These are phyloP conservation scores for Russula virescens DNA, from an alignment of 768 basidiomycete species.

Conservation along the genomic window DNA sequence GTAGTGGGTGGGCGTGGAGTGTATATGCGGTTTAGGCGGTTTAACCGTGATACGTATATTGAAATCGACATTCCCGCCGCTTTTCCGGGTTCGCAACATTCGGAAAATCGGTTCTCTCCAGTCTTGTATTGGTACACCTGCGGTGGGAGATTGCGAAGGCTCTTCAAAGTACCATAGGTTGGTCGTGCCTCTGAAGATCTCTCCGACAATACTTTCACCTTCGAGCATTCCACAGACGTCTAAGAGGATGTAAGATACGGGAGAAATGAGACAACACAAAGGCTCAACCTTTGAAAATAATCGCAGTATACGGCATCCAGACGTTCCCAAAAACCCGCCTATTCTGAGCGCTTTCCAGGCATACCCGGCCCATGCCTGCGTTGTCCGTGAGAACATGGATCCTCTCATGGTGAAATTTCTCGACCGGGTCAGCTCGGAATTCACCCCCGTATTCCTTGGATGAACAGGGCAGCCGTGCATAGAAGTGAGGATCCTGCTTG, in stretches of 20 bases:
- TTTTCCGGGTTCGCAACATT: too few relatives aligned
- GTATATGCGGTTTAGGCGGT: too few relatives aligned
- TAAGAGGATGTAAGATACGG: not conserved
- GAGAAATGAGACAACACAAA: not conserved
- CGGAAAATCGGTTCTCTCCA: not conserved
- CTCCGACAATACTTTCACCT: not conserved
- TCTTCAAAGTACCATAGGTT: not conserved
- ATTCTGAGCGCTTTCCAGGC: not conserved
- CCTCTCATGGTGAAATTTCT: not conserved
- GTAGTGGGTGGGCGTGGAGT: too few relatives aligned
- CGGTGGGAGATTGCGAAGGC: not conserved
- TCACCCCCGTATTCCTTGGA: not conserved
- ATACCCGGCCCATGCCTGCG: not conserved
- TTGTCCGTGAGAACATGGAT: conserved; percentile 5
- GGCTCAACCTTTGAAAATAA: conserved; percentile 10
- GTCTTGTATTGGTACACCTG: not conserved
- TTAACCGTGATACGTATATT: not conserved
- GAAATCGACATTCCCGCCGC: not conserved
- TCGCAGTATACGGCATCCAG: not conserved
- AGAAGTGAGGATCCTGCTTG: conserved; percentile 11
- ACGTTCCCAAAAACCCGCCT: conserved; percentile 5
- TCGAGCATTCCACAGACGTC: conserved; percentile 5
- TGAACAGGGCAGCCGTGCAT: not conserved
- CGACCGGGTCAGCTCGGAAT: not conserved
- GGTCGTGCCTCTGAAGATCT: not conserved